These are phyloP conservation scores for Fusarium chaquense DNA, from an alignment of 2,329 filamentous ascomycete species.

Conservation along the genomic window DNA sequence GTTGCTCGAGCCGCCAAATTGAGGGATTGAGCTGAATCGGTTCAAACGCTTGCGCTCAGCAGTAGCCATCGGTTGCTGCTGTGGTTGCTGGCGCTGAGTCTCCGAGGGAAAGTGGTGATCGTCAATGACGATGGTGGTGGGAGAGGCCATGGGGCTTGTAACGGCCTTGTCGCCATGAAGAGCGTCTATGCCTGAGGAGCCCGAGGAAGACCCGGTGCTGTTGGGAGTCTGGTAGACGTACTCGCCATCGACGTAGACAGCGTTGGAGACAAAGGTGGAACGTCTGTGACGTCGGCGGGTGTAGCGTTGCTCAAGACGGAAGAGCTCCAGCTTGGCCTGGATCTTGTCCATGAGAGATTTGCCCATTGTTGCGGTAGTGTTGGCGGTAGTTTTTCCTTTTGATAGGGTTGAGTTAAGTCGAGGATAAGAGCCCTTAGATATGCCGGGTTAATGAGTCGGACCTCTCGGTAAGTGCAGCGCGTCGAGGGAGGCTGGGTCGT, in stretches of 20 bases:
- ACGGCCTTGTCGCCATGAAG: slow-evolving; percentile 53
- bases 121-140: slow-evolving; percentile 46
- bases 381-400: background rate
- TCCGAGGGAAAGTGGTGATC: slow-evolving; percentile 40
- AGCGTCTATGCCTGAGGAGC: slow-evolving; percentile 56
- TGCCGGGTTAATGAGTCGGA: slow-evolving; percentile 19
- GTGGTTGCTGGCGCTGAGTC: slow-evolving; percentile 26
- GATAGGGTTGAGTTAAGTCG: slow-evolving; percentile 1
- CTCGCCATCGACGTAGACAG: slow-evolving; percentile 94
- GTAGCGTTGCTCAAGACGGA: slow-evolving; percentile 95
- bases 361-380: slow-evolving; percentile 56
- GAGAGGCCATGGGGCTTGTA: slow-evolving; percentile 36
- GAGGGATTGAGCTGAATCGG: slow-evolving; percentile 68
- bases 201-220: slow-evolving; percentile 68
- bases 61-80: slow-evolving; percentile 29
- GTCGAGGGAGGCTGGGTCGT: slow-evolving; percentile 33
- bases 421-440: slow-evolving; percentile 10
- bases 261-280: slow-evolving; percentile 88
- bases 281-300: slow-evolving; percentile 87
- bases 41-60: slow-evolving; percentile 63
- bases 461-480: slow-evolving; percentile 26
- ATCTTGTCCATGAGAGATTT: slow-evolving; percentile 69
- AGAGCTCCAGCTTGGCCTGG: slow-evolving; percentile 83
- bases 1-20: slow-evolving; percentile 59
- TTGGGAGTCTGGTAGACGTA: slow-evolving; percentile 82